Percentiles rank a stretch among this genome's conserved stretches.
Conservation (phyloP, 495 filamentous ascomycete genomes). For the Rhypophila decipiens region DNA sequence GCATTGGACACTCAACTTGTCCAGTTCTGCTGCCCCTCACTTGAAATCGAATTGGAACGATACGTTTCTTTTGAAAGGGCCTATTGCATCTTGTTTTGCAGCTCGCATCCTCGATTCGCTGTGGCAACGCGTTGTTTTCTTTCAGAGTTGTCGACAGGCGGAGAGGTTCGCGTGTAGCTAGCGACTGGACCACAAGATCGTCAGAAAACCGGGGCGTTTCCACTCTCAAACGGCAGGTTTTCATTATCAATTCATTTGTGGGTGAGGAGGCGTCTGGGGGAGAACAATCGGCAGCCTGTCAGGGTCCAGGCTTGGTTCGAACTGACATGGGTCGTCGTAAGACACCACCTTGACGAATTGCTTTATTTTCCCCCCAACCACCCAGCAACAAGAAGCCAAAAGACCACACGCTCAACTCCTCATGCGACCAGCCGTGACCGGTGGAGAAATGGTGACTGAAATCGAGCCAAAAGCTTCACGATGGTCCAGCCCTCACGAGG, state of each 20-base stretch:
- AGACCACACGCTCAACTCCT: background rate
- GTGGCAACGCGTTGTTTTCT: background rate
- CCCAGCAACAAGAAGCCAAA: background rate
- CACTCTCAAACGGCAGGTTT: background rate
- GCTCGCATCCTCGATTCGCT: conserved; percentile 6
- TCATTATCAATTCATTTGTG: background rate
- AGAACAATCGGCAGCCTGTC: too few relatives aligned
- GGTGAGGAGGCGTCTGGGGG: background rate
- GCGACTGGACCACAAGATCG: background rate
- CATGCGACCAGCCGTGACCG: background rate
- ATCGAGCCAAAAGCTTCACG: background rate
- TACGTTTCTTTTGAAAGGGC: background rate
- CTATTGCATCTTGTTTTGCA: conserved; percentile 8
- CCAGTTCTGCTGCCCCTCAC: conserved; percentile 6
- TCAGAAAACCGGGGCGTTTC: background rate
- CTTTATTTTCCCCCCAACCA: too few relatives aligned
- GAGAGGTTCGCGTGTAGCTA: too few relatives aligned
- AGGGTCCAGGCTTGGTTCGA: too few relatives aligned
- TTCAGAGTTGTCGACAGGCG: too few relatives aligned
- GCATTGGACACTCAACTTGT: conserved; percentile 20
- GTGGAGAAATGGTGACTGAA: background rate
- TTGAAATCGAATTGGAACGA: conserved; percentile 2
- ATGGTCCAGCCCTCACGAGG: background rate
- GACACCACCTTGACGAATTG: too few relatives aligned
- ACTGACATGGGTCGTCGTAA: background rate